A percentile compares a stretch with the other conserved stretches of the same genome.
Evolutionary conservation across 306 rosid species (phyloP).

Genomic region (Lathyrus aphaca): DNA sequence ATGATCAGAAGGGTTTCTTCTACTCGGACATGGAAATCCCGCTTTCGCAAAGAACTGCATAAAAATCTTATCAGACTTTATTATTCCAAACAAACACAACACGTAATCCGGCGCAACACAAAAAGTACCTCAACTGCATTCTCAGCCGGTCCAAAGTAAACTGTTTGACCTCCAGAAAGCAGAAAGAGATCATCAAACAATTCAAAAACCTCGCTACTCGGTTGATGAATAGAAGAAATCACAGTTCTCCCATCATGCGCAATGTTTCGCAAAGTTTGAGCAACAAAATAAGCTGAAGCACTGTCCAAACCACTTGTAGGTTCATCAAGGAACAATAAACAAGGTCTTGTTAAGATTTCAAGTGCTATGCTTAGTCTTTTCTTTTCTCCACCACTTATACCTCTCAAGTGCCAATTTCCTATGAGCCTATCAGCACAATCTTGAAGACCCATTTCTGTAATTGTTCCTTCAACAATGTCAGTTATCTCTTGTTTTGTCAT

Average conservation of each 20-base stretch:
- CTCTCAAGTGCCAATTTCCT: constrained; percentile 91
- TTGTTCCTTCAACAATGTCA: constrained; percentile 61
- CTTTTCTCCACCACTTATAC: constrained; percentile 93
- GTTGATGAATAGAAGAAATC: constrained; percentile 87
- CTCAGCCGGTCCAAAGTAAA: constrained; percentile 76
- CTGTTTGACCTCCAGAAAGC: constrained; percentile 81
- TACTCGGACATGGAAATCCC: constrained; percentile 90
- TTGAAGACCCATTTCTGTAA: constrained; percentile 81
- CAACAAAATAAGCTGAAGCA: constrained; percentile 90
- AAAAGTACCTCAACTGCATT: constrained; percentile 71
- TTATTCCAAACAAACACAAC: too few species aligned
- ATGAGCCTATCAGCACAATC: constrained; percentile 71
- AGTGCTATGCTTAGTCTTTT: constrained; percentile 91
- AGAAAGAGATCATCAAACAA: constrained; percentile 90
- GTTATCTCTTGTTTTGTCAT: constrained; percentile 65
- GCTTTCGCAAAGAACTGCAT: constrained; percentile 83
- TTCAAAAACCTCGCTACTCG: constrained; percentile 92
- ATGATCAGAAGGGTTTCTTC: constrained; percentile 95
- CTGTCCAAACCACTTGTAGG: constrained; percentile 94
- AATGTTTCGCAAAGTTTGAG: constrained; percentile 72
- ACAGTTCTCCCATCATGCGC: constrained; percentile 86
- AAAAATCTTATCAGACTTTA: not conserved
- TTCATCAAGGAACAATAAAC: constrained; percentile 87
- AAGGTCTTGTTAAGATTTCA: constrained; percentile 81
- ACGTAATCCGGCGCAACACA: too few species aligned